Conservation (phyloP, 495 filamentous ascomycete genomes). For the Penicillium verhagenii region DNA sequence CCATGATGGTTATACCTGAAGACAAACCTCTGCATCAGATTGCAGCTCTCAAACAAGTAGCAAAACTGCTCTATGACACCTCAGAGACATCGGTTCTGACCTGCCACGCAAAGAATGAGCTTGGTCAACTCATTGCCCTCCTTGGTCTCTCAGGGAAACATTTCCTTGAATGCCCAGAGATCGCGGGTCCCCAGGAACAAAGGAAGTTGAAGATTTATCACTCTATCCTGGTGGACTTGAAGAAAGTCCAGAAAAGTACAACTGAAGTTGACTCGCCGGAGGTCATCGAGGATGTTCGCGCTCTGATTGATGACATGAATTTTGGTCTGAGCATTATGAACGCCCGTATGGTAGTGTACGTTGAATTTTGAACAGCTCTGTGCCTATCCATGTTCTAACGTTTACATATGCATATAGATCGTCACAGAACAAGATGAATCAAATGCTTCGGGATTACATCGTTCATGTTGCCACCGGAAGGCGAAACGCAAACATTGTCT, state of each 20-base stretch:
- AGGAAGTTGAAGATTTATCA: constrained; percentile 10
- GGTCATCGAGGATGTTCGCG: constrained; percentile 15
- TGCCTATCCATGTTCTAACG: background rate
- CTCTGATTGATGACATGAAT: constrained; percentile 5
- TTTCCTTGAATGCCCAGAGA: background rate
- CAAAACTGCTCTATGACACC: background rate
- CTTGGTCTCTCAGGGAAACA: background rate
- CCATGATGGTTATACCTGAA: background rate
- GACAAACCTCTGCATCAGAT: background rate
- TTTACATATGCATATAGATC: constrained; percentile 8
- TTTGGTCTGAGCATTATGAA: constrained; percentile 16
- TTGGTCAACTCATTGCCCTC: background rate
- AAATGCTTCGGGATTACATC: constrained; percentile 4
- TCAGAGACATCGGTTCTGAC: background rate
- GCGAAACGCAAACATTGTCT: background rate
- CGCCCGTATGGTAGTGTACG: constrained; percentile 19
- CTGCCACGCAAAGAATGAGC: background rate
- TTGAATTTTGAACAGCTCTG: no score
- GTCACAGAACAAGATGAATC: constrained; percentile 12
- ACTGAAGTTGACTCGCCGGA: background rate
- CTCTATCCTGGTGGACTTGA: constrained; percentile 13
- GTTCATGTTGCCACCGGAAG: constrained; percentile 7
- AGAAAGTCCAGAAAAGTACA: constrained; percentile 11
- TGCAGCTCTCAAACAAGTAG: background rate
- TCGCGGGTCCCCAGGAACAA: background rate